Percentiles rank a stretch among this genome's conserved stretches.
Conservation (phyloP, 345 rosid species). For the Rhodamnia rubescens region DNA sequence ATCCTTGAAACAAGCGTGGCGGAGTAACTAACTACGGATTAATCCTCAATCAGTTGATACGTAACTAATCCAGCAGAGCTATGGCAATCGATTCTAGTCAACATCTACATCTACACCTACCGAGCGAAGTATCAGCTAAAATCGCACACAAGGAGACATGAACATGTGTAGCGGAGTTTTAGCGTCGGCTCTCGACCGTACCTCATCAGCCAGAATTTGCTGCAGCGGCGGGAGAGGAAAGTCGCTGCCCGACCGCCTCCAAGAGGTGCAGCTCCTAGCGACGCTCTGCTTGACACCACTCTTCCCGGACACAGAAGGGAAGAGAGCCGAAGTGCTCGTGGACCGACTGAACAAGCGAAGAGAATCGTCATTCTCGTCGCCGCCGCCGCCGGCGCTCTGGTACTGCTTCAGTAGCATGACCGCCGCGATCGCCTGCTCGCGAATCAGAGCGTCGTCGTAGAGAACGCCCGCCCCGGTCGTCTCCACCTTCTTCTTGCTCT, state of each 20-base stretch:
- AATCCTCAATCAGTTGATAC: not conserved
- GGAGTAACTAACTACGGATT: not conserved
- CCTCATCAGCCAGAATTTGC: constrained; percentile 16
- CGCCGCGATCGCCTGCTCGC: constrained; percentile 19
- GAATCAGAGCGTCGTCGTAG: not conserved
- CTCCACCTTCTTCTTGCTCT: not conserved
- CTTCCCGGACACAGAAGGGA: not conserved
- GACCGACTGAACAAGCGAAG: constrained; percentile 7
- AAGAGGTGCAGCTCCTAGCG: constrained; percentile 18
- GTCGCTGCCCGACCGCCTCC: constrained; percentile 9
- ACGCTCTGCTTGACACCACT: constrained; percentile 3
- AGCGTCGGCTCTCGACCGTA: not conserved
- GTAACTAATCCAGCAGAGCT: not conserved
- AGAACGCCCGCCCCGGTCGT: not conserved
- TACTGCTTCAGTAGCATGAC: constrained; percentile 15
- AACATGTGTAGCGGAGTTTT: not conserved
- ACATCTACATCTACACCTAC: not conserved
- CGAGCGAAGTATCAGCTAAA: not conserved
- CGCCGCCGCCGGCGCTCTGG: constrained; percentile 1
- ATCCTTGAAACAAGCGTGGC: not conserved
- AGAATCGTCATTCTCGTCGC: not conserved
- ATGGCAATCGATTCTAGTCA: not conserved
- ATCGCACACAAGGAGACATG: not conserved
- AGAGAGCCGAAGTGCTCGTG: not conserved
- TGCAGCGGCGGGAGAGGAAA: not conserved